These are phyloP conservation scores for Cryptococcus sp. DNA, from an alignment of 1,284 basidiomycete species.

Conservation along the genomic window DNA sequence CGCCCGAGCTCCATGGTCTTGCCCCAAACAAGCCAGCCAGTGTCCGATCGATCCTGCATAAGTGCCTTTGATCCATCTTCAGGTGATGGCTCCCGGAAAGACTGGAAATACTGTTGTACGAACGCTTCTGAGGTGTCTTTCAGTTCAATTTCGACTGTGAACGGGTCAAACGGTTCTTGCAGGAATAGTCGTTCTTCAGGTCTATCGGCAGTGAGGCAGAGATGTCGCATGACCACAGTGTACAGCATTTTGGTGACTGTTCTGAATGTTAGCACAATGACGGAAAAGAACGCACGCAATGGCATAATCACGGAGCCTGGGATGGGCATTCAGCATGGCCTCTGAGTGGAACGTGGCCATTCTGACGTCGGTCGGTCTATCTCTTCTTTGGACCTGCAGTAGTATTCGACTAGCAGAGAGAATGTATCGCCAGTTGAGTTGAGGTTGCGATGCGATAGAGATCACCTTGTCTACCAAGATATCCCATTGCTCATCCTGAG, in stretches of 20 bases:
- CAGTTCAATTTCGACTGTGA: slow-evolving; percentile 58
- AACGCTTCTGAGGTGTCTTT: slow-evolving; percentile 50
- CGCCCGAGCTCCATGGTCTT: slow-evolving; percentile 66
- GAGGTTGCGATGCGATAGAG: slow-evolving; percentile 56
- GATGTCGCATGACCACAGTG: slow-evolving; percentile 79
- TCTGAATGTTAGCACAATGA: neutral
- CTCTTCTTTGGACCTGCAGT: slow-evolving; percentile 67
- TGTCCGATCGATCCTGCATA: slow-evolving; percentile 67
- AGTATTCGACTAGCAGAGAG: slow-evolving; percentile 74
- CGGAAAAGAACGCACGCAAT: slow-evolving; percentile 56
- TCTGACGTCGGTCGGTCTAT: slow-evolving; percentile 61
- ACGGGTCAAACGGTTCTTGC: slow-evolving; percentile 72
- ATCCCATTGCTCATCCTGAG: slow-evolving; percentile 48
- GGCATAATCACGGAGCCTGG: slow-evolving; percentile 67
- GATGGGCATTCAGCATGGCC: slow-evolving; percentile 71
- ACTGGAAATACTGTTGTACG: slow-evolving; percentile 55
- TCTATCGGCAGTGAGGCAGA: slow-evolving; percentile 58
- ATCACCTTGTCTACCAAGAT: slow-evolving; percentile 57
- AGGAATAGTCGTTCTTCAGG: slow-evolving; percentile 61
- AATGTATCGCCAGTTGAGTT: slow-evolving; percentile 80
- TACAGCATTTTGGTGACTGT: slow-evolving; percentile 64
- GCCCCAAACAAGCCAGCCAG: slow-evolving; percentile 84
- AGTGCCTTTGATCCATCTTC: slow-evolving; percentile 33
- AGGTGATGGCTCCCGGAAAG: slow-evolving; percentile 48
- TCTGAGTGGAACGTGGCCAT: slow-evolving; percentile 66